phyloP scores from a whole-genome alignment of 768 basidiomycete genomes.

The Macrolepiota fuliginosa region DNA sequence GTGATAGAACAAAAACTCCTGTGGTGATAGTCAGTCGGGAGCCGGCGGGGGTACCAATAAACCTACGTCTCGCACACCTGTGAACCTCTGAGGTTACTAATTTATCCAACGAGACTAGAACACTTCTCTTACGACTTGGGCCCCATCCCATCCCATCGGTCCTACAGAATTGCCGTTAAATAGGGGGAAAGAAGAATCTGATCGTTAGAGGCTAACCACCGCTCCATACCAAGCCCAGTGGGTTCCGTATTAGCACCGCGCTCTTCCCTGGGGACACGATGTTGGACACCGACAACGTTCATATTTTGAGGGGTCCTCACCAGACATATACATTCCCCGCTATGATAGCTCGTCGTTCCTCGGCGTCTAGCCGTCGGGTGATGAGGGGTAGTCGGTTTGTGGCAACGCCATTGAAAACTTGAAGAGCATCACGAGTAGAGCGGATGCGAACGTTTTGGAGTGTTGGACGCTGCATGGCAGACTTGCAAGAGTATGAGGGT shows the following conservation, averaged over 20 bases:
- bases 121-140: slow-evolving; percentile 60
- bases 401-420: slow-evolving; percentile 79
- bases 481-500: slow-evolving; percentile 15
- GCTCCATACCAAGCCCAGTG: slow-evolving; percentile 83
- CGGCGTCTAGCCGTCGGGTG: slow-evolving; percentile 77
- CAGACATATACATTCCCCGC: slow-evolving; percentile 85
- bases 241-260: slow-evolving; percentile 80
- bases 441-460: slow-evolving; percentile 74
- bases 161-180: slow-evolving; percentile 23
- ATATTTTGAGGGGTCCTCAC: slow-evolving; percentile 22
- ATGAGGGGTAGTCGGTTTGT: slow-evolving; percentile 68
- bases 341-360: slow-evolving; percentile 70
- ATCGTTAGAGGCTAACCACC: slow-evolving; percentile 48
- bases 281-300: neutral
- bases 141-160: slow-evolving; percentile 79
- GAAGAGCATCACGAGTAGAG: slow-evolving; percentile 76
- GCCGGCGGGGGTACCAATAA: slow-evolving; percentile 12
- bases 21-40: slow-evolving; percentile 17
- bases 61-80: slow-evolving; percentile 53
- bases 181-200: neutral
- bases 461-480: slow-evolving; percentile 70
- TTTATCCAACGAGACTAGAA: slow-evolving; percentile 9
- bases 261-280: slow-evolving; percentile 53
- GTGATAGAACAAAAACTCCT: slow-evolving; percentile 85
- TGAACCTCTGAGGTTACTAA: slow-evolving; percentile 12